Percentiles rank a stretch among this genome's conserved stretches.
These are phyloP conservation scores for Neurospora pannonica DNA, from an alignment of 495 filamentous ascomycete species.

Conservation along the genomic window DNA sequence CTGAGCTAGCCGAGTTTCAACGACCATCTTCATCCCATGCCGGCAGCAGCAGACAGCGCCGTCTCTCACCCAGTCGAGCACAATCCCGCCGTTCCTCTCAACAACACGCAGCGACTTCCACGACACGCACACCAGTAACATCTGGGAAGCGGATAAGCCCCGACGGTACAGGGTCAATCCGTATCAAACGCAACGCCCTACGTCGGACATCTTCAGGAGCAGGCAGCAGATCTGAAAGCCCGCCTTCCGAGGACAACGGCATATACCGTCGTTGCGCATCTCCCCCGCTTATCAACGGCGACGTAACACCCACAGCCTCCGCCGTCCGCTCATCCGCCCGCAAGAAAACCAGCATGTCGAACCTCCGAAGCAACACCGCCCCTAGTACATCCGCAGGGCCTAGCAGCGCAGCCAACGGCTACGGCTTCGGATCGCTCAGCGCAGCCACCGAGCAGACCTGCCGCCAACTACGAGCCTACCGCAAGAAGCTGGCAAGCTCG, in stretches of 20 bases:
- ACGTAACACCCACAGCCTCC: slow-evolving; percentile 12
- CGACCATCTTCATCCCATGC: slow-evolving; percentile 45
- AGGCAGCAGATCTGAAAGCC: slow-evolving; percentile 30
- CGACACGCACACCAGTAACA: slow-evolving; percentile 7
- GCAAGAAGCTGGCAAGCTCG: slow-evolving; percentile 65
- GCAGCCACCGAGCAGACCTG: slow-evolving; percentile 73
- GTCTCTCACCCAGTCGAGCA: slow-evolving; percentile 38
- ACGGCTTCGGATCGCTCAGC: slow-evolving; percentile 55
- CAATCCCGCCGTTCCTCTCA: slow-evolving; percentile 24
- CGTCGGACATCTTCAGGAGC: slow-evolving; percentile 28
- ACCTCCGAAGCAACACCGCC: background rate
- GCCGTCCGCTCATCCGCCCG: slow-evolving; percentile 6
- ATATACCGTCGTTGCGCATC: slow-evolving; percentile 51
- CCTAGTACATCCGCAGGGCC: background rate
- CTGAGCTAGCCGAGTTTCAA: slow-evolving; percentile 70
- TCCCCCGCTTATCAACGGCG: slow-evolving; percentile 39
- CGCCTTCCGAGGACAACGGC: slow-evolving; percentile 41
- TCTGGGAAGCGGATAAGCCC: background rate
- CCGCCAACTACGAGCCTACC: slow-evolving; percentile 68
- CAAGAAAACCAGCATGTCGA: slow-evolving; percentile 20
- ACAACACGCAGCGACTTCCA: slow-evolving; percentile 26
- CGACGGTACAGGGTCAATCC: background rate
- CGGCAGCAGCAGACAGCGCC: slow-evolving; percentile 55
- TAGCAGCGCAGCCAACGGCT: slow-evolving; percentile 8
- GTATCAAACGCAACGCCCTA: slow-evolving; percentile 29